A percentile compares a stretch with the other conserved stretches of the same genome.
phyloP scores from a whole-genome alignment of 2,329 filamentous ascomycete species.

The Fusarium cicatricum region DNA sequence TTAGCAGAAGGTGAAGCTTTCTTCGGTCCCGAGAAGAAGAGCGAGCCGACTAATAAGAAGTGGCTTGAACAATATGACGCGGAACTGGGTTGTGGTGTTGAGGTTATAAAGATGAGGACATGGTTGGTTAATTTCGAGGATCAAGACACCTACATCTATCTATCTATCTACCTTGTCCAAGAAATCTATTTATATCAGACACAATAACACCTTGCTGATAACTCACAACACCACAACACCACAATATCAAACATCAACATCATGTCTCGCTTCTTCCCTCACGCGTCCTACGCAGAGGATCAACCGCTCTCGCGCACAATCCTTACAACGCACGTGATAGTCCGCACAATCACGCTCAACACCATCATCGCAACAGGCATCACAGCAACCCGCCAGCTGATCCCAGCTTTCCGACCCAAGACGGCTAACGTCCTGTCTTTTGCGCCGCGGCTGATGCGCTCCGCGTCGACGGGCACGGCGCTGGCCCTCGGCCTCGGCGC shows the following conservation, averaged over 20 bases:
- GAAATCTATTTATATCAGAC: not conserved
- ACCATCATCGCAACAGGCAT: slow-evolving; percentile 56
- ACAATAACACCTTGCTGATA: not conserved
- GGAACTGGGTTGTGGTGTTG: not conserved
- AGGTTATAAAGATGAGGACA: slow-evolving; percentile 9
- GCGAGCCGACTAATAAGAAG: slow-evolving; percentile 2
- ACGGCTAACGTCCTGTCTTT: slow-evolving; percentile 43
- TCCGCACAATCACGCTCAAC: slow-evolving; percentile 62
- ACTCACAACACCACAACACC: slow-evolving; percentile 1
- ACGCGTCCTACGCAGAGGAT: slow-evolving; percentile 68
- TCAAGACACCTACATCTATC: too few relatives aligned
- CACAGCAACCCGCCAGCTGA: slow-evolving; percentile 45
- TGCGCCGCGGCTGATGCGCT: slow-evolving; percentile 52
- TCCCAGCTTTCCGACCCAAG: slow-evolving; percentile 42
- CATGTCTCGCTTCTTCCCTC: slow-evolving; percentile 66
- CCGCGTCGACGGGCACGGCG: slow-evolving; percentile 55
- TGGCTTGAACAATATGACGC: slow-evolving; percentile 34
- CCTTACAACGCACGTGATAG: slow-evolving; percentile 67
- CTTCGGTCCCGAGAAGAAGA: slow-evolving; percentile 8
- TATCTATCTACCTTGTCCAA: too few relatives aligned
- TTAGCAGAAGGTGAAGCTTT: slow-evolving; percentile 1
- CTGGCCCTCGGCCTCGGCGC: slow-evolving; percentile 55
- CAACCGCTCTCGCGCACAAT: slow-evolving; percentile 63
- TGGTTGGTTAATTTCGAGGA: not conserved
- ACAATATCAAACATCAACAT: slow-evolving; percentile 6